Evolutionary conservation across 805 yeast genomes (phyloP), one percentile per base, ranked within the genome.

Genomic region (Candida maris): DNA sequence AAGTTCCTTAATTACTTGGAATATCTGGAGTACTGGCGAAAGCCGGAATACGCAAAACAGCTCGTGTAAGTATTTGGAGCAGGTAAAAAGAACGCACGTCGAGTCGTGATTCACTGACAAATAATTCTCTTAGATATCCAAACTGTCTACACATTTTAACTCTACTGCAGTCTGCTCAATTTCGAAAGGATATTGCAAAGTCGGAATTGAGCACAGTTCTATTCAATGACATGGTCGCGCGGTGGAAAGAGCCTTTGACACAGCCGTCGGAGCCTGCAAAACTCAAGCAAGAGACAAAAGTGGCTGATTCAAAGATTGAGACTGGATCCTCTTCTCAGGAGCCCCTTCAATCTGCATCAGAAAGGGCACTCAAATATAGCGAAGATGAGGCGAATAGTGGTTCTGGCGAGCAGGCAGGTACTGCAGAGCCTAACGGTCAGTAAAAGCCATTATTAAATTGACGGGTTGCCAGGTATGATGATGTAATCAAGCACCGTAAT

Each of bases 1-100:
- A 72, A 73, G 34, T 89, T 91, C 49, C 65, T 87, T 21, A 75
- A 77, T 41, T 91, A 91, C 54, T 64, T 91, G 42, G 71, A 79
- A 19, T 91, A 91, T 55, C 67, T 91, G 34, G 86, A 81, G 54
- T 88, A 91, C 67, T 89, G 97, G 97, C 68, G 81, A 37, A 52
- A 69, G 32, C 88, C 88, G 2, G 70, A 79, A 45, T 81, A 81
- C 55, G 75, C 85, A 25, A 75, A 70, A 61, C 85, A 68, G 62
- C 67, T 78, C 47, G 93, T 82, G 54, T 75, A 19, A 32, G 59
- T 49, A 10, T 29, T 8, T 21, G 24, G 8, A 21, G 12, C 24
- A 12, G 24, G 24, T 8, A 21, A 21, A 21, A 12, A 21, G 28
- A 25, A 9, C 24, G 24, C 12, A 12, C 24, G 10, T 21, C 8